These are phyloP conservation scores for Rhizopogon vinicolor DNA, from an alignment of 768 basidiomycete species.

Conservation along the genomic window DNA sequence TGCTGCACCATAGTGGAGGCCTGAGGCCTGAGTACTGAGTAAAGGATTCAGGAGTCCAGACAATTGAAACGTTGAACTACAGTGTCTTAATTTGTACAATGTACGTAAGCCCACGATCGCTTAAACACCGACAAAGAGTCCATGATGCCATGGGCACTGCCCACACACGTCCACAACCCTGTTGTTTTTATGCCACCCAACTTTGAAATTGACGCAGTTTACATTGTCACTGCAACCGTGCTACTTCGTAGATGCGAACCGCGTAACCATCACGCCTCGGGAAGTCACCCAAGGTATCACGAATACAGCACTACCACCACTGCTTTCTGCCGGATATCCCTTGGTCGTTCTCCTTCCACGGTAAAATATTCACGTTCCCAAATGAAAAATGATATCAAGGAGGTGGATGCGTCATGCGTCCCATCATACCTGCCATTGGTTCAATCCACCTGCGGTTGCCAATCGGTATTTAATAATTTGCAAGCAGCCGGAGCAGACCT, in stretches of 20 bases:
- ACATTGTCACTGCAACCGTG: background rate
- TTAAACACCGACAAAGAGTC: background rate
- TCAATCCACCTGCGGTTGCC: background rate
- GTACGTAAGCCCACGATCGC: background rate
- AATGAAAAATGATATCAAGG: background rate
- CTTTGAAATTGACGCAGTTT: background rate
- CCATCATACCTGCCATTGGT: background rate
- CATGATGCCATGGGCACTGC: background rate
- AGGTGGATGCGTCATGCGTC: background rate
- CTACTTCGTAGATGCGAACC: background rate
- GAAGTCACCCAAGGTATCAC: background rate
- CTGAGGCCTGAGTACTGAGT: too few species aligned
- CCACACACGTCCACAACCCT: background rate
- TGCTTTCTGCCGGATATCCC: background rate
- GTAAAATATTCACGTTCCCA: background rate
- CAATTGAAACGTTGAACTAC: too few species aligned
- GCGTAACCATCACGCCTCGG: background rate
- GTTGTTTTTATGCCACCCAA: background rate
- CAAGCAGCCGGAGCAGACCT: background rate
- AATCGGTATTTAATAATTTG: background rate
- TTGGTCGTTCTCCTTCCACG: background rate
- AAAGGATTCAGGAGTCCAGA: too few species aligned
- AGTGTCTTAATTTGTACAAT: too few species aligned
- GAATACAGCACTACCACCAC: background rate
- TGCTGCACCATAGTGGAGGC: too few species aligned